phyloP scores from a whole-genome alignment of 2,329 filamentous ascomycete species.

The Xylariaceae sp. region DNA sequence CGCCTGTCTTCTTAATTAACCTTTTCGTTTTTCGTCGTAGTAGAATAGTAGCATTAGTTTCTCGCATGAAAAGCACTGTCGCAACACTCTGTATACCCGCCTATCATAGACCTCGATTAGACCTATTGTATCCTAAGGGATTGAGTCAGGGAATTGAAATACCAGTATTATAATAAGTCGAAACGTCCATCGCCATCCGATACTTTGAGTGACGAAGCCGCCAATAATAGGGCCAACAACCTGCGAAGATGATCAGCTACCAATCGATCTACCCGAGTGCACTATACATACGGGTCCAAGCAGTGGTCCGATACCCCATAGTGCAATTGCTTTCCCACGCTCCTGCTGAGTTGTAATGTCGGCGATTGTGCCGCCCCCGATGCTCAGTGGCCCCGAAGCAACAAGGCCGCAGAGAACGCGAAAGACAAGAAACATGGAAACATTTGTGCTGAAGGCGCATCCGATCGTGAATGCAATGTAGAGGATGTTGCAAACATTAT shows the following conservation, averaged over 20 bases:
- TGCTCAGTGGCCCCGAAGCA: conserved; percentile 40
- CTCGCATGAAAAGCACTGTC: conserved; percentile 18
- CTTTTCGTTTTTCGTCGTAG: conserved; percentile 17
- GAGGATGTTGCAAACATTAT: conserved; percentile 41
- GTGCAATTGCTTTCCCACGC: conserved; percentile 44
- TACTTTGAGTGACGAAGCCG: conserved; percentile 41
- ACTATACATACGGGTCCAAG: conserved; percentile 41
- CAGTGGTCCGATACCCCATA: conserved; percentile 47
- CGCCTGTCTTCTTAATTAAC: conserved; percentile 22
- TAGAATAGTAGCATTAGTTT: conserved; percentile 13
- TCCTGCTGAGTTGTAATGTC: conserved; percentile 42
- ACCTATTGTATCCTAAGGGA: neutral
- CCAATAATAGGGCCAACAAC: conserved; percentile 55
- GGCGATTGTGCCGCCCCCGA: conserved; percentile 47
- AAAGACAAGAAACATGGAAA: conserved; percentile 45
- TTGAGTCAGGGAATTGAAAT: conserved; percentile 21
- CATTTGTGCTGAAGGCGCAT: conserved; percentile 40
- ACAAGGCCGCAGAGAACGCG: conserved; percentile 43
- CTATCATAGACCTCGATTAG: neutral
- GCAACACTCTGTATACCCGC: neutral
- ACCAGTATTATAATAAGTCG: conserved; percentile 47
- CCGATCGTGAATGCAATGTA: conserved; percentile 45
- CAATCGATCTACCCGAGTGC: conserved; percentile 49
- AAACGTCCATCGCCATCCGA: conserved; percentile 58
- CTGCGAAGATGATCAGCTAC: conserved; percentile 9